A percentile compares a stretch with the other conserved stretches of the same genome.
Conservation (phyloP, 108 stramenopile species). For the Aureococcus anophagefferens region DNA sequence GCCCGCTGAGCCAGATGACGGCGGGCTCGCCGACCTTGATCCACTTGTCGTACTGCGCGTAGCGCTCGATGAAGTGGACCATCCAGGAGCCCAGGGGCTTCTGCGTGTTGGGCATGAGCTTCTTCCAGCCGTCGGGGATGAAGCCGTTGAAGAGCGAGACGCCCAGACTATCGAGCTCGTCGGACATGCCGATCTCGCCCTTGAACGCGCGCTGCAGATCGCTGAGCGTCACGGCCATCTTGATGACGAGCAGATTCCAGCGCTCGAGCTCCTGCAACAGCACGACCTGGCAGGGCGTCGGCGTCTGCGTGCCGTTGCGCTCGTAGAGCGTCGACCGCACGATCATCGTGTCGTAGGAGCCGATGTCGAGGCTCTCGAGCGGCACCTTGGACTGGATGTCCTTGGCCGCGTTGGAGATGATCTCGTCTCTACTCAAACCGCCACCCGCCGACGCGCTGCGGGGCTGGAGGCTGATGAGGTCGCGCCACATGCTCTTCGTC, state of each 20-base stretch:
- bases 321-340: constrained; percentile 10
- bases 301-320: constrained; percentile 1
- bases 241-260: constrained; percentile 46
- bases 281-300: constrained; percentile 51
- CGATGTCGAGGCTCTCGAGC: constrained; percentile 19
- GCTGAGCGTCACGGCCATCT: constrained; percentile 41
- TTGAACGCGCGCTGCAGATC: constrained; percentile 42
- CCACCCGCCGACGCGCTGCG: constrained; percentile 30
- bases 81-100: constrained; percentile 63
- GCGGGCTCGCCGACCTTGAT: constrained; percentile 44
- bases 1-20: constrained; percentile 53
- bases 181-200: constrained; percentile 63
- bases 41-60: constrained; percentile 49
- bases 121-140: constrained; percentile 41
- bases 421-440: constrained; percentile 49
- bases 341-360: constrained; percentile 16
- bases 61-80: constrained; percentile 35
- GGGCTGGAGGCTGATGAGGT: constrained; percentile 50
- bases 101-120: constrained; percentile 44
- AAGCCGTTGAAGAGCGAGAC: constrained; percentile 52
- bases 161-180: constrained; percentile 48
- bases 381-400: constrained; percentile 51
- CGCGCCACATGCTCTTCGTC: constrained; percentile 46
- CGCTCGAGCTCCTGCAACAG: constrained; percentile 61
- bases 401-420: constrained; percentile 30